Evolutionary conservation across 1,284 basidiomycete genomes (phyloP).

Genomic region (Mixia osmundae): DNA sequence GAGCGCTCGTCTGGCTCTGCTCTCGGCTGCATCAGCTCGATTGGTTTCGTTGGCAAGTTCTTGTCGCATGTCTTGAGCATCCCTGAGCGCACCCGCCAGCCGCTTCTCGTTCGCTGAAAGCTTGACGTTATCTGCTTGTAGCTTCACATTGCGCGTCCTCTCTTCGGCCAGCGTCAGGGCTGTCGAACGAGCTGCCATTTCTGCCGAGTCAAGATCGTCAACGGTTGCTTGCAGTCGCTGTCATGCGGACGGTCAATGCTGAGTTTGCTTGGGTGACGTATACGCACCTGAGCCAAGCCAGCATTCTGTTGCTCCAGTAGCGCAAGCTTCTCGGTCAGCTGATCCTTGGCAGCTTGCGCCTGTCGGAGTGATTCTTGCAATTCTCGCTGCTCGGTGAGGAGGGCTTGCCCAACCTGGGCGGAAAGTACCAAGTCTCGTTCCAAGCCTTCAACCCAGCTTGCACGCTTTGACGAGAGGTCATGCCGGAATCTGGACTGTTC

Average conservation of each 20-base stretch:
- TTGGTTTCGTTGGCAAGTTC: conserved; percentile 51
- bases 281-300: not conserved
- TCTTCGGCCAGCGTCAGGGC: conserved; percentile 54
- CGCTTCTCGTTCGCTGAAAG: conserved; percentile 43
- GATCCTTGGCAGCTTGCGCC: conserved; percentile 15
- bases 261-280: conserved; percentile 1
- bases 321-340: conserved; percentile 17
- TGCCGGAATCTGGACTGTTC: too few relatives aligned
- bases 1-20: conserved; percentile 25
- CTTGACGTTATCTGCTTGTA: conserved; percentile 42
- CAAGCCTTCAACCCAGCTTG: too few relatives aligned
- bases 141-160: conserved; percentile 39
- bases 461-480: too few relatives aligned
- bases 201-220: conserved; percentile 56
- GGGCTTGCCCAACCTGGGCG: conserved; percentile 1
- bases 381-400: not conserved
- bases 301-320: conserved; percentile 12
- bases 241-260: conserved; percentile 12
- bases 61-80: conserved; percentile 65
- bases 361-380: not conserved
- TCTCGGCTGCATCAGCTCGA: conserved; percentile 43
- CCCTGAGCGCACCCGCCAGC: conserved; percentile 35
- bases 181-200: conserved; percentile 48
- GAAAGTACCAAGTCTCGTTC: conserved; percentile 1
- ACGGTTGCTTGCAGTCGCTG: conserved; percentile 57